Base-by-base conservation (phyloP, 768 basidiomycete genomes). In the Lactarius evosmus region DNA sequence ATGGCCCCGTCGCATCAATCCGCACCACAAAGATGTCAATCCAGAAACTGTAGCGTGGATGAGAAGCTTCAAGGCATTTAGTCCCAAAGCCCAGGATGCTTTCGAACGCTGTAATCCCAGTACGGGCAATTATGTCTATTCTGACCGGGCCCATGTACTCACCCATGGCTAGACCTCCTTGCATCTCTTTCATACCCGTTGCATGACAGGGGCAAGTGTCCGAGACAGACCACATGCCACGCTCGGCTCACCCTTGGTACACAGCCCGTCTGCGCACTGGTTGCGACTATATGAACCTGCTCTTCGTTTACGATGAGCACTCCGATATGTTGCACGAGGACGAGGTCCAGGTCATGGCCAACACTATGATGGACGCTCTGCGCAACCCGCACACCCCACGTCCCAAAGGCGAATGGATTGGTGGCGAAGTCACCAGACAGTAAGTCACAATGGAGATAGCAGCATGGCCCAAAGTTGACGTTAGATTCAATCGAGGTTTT, bases 271-370 rank as follows among this genome's bases (percentile, higher is more conserved):
- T 70, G 65, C 53, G 69, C 66, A 62, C 56, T 66, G 8, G 9
- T 7, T 44, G 58, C 40, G 58, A 30, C 19, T n/a, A 46, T n/a
- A 50, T 44, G 19, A 25, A 30, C 3, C 33, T 64, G 14, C 61
- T 67, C 17, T 69, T 63, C 60, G 22, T 69, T n/a, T 49, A 67
- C 29, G 68, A 69, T 56, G 68, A 69, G 59, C 49, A 63, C 44
- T 52, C 66, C 22, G 68, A 69, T 41, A 17, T 12, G 8, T 27
- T n/a, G 16, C 16, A 36, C 32, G 56, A 7, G 14, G 41, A 56
- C 7, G 40, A 30, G 11, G 68, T 53, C 41, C 46, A n/a, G n/a
- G n/a, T n/a, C n/a, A n/a, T n/a, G n/a, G n/a, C n/a, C n/a, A n/a
- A n/a, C n/a, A n/a, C n/a, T n/a, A n/a, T n/a, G n/a, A n/a, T n/a